A percentile compares a stretch with the other conserved stretches of the same genome.
These are phyloP conservation scores for Singerocomus rubriflavus DNA, from an alignment of 1,284 basidiomycete genomes.

Conservation along the genomic window DNA sequence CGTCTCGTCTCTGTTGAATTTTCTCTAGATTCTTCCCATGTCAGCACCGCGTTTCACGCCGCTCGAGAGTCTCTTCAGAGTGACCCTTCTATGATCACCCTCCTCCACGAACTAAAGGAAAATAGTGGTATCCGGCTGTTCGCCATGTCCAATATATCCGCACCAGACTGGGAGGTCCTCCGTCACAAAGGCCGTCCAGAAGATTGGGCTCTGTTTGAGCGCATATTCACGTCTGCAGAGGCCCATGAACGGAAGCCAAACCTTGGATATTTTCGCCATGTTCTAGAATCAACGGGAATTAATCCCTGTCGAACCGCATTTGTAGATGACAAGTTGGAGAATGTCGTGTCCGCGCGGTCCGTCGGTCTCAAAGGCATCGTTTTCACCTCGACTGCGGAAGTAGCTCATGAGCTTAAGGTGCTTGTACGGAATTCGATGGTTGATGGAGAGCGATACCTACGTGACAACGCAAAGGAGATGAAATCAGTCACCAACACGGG, in stretches of 20 bases:
- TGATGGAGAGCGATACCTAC: slow-evolving; percentile 19
- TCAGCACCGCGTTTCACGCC: slow-evolving; percentile 6
- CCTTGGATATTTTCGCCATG: slow-evolving; percentile 21
- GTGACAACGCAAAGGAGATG: slow-evolving; percentile 15
- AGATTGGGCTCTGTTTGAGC: slow-evolving; percentile 27
- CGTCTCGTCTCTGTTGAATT: slow-evolving; percentile 13
- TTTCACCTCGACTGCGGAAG: slow-evolving; percentile 19
- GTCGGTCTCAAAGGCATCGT: slow-evolving; percentile 24
- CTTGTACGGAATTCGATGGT: slow-evolving; percentile 21
- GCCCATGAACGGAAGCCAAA: slow-evolving; percentile 25
- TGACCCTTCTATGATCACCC: slow-evolving; percentile 13
- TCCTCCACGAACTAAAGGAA: slow-evolving; percentile 17
- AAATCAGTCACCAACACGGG: slow-evolving; percentile 21
- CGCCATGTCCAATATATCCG: slow-evolving; percentile 26
- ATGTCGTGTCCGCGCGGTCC: slow-evolving; percentile 21
- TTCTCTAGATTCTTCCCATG: slow-evolving; percentile 13
- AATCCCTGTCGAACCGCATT: slow-evolving; percentile 23
- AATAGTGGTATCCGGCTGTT: slow-evolving; percentile 12
- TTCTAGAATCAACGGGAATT: slow-evolving; percentile 18
- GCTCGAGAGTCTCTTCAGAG: slow-evolving; percentile 14
- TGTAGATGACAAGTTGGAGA: slow-evolving; percentile 24
- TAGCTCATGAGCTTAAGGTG: slow-evolving; percentile 13
- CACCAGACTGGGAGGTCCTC: slow-evolving; percentile 23
- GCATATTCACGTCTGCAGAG: slow-evolving; percentile 21
- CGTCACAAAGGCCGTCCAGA: slow-evolving; percentile 7